Percentiles rank a stretch among this genome's conserved stretches.
Conservation (phyloP, 169 alveolate species). For the Eimeria maxima region DNA sequence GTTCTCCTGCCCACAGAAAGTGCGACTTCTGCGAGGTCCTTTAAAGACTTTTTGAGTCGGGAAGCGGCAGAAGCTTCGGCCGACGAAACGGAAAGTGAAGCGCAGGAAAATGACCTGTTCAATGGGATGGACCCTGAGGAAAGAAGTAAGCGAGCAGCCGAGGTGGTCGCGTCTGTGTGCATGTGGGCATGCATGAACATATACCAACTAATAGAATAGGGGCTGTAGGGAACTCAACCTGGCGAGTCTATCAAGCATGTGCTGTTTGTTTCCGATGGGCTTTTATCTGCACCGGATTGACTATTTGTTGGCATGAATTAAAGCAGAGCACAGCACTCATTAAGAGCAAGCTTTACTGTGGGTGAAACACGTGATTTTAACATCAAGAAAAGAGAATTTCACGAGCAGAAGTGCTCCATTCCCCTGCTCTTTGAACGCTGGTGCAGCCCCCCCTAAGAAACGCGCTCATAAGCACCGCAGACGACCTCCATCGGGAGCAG, state of each 20-base stretch:
- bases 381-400: not conserved
- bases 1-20: not conserved
- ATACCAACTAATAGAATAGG: not conserved
- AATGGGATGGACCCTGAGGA: slow-evolving; percentile 50
- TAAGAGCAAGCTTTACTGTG: not conserved
- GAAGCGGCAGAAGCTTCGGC: slow-evolving; percentile 68
- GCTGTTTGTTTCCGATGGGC: not conserved
- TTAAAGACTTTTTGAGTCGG: slow-evolving; percentile 56
- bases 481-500: not conserved
- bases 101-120: slow-evolving; percentile 43
- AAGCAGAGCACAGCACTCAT: not conserved
- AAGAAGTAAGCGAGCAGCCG: slow-evolving; percentile 21
- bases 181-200: not conserved
- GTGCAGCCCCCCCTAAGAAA: slow-evolving; percentile 51
- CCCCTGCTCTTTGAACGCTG: not conserved
- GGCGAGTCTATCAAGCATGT: not conserved
- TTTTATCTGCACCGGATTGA: not conserved
- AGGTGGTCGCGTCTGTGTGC: not conserved
- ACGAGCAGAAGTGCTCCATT: not conserved
- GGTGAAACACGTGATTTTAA: not conserved
- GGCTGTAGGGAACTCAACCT: not conserved
- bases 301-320: not conserved
- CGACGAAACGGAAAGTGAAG: slow-evolving; percentile 54
- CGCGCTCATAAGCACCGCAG: slow-evolving; percentile 14
- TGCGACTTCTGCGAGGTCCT: slow-evolving; percentile 15